Base-by-base conservation (phyloP, 2,329 filamentous ascomycete genomes). In the Pleoardoris graminearum region DNA sequence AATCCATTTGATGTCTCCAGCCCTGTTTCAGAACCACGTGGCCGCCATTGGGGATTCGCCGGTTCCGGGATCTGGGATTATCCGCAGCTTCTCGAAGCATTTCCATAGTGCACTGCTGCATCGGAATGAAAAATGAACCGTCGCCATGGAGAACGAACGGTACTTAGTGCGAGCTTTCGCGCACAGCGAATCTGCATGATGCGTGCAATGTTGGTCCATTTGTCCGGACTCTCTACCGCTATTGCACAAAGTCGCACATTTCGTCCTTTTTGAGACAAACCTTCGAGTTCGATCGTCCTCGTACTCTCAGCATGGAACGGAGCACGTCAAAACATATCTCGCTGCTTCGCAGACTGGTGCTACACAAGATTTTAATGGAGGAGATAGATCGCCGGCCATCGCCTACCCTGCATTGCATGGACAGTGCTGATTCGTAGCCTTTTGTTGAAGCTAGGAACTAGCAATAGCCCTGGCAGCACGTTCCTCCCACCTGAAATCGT, bases 401-500 rank as follows among this genome's bases (percentile, higher is more conserved):
- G 3, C 10, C 11, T 7, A 11, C 25, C 58, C 19, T 60, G 58
- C 27, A 59, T 59, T 14, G 22, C 39, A 4, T 60, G 50, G 55
- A 56, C 51, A 7, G 51, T 60, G 10, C 33, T 55, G 19, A 58
- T 50, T 42, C 36, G 55, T 22, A 59, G 51, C n/a, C 44, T 61
- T n/a, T 27, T 59, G 32, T 16, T 59, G 16, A 59, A 61, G 19
- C 37, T 55, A 19, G 55, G 55, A 5, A 22, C 54, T 7, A 55
- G 51, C 37, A 51, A 45, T 19, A 57, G 56, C 27, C 50, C 56
- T 7, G 52, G 52, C 14, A 55, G 48, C 17, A 55, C 59, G 2
- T 61, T 59, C 36, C 45, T 57, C 2, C 54, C 56, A 6, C 56
- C 59, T 4, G 56, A 59, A 39, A 48, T 59, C 17, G 56, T 58